phyloP scores from a whole-genome alignment of 192 early-diverging fungal genomes.

The Coemansia erecta region DNA sequence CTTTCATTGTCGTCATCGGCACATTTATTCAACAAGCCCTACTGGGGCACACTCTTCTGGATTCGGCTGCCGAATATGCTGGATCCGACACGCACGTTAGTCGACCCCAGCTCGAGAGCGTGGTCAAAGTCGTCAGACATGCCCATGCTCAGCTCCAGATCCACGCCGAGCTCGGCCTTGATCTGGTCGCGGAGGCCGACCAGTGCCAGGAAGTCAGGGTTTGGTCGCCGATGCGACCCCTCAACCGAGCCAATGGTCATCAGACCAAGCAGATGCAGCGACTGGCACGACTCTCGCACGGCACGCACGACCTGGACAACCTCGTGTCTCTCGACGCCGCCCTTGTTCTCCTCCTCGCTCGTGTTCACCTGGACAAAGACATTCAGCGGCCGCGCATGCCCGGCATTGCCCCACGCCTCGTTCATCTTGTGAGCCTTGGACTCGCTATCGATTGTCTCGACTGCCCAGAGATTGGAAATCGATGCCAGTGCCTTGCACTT shows the following conservation, averaged over 20 bases:
- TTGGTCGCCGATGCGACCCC: conserved; percentile 39
- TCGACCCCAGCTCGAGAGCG: conserved; percentile 81
- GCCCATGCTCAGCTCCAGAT: conserved; percentile 89
- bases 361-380: conserved; percentile 97
- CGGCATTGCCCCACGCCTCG: conserved; percentile 64
- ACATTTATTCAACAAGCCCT: too few species aligned
- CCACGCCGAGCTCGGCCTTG: conserved; percentile 16
- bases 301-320: conserved; percentile 59
- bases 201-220: conserved; percentile 55
- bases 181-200: conserved; percentile 36
- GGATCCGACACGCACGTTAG: conserved; percentile 91
- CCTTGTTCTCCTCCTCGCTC: conserved; percentile 83
- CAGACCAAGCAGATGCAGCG: conserved; percentile 73
- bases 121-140: conserved; percentile 94
- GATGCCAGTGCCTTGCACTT: conserved; percentile 88
- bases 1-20: too few species aligned
- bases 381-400: conserved; percentile 57
- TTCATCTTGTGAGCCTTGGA: conserved; percentile 83
- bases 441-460: conserved; percentile 86
- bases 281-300: conserved; percentile 63
- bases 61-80: conserved; percentile 81
- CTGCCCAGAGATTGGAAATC: conserved; percentile 85
- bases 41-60: background rate
- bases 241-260: conserved; percentile 95
- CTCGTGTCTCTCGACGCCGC: conserved; percentile 64